Percentiles rank a stretch among this genome's conserved stretches.
These are phyloP conservation scores for Botrytis deweyae DNA, from an alignment of 2,329 filamentous ascomycete species.

Conservation along the genomic window DNA sequence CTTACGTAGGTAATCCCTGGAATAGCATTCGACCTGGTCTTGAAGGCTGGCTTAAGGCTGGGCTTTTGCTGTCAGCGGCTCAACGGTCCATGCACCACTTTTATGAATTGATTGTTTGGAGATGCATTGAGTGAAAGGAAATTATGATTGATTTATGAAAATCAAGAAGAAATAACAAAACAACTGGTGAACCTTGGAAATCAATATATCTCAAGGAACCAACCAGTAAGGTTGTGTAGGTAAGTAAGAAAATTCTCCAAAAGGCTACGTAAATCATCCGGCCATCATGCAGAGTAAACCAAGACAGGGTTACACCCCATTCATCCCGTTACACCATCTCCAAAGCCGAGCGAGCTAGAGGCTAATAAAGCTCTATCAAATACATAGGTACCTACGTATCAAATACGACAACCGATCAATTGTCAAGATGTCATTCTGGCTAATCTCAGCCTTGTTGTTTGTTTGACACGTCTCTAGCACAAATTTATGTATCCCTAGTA, in stretches of 20 bases:
- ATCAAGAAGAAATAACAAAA: background rate
- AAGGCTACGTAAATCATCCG: background rate
- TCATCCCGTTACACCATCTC: background rate
- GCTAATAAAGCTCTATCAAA: background rate
- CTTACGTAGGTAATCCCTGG: constrained; percentile 8
- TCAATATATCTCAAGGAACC: background rate
- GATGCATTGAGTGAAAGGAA: background rate
- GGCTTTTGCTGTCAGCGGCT: background rate
- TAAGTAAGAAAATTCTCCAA: background rate
- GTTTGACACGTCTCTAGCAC: background rate
- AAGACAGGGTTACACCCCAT: background rate
- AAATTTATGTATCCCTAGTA: background rate
- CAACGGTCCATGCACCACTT: background rate
- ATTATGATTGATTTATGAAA: background rate
- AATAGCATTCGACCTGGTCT: background rate
- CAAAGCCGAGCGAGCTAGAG: background rate
- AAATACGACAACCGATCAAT: background rate
- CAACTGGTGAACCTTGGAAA: background rate
- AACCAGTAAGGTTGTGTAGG: background rate
- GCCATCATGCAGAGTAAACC: background rate
- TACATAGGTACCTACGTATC: background rate
- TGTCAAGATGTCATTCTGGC: background rate
- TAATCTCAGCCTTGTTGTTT: background rate
- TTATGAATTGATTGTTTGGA: background rate
- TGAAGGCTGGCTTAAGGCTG: background rate